These are phyloP conservation scores for Coemansia sp. DNA, from an alignment of 192 early-diverging fungal genomes.

Conservation along the genomic window DNA sequence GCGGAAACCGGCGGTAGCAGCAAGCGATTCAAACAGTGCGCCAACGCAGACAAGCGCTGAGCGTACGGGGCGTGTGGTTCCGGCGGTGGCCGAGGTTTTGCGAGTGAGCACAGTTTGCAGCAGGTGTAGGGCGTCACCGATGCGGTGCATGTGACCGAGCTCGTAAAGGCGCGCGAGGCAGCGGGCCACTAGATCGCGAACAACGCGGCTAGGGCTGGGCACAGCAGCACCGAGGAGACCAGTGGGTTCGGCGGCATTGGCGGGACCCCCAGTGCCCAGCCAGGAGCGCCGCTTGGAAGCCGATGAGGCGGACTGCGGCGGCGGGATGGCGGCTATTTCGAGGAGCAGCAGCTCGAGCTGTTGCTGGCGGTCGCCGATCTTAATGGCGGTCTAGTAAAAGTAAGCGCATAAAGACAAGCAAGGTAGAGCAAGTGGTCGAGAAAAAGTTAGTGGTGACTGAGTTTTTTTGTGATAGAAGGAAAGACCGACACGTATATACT, in stretches of 20 bases:
- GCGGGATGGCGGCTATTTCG: slow-evolving; percentile 62
- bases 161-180: slow-evolving; percentile 35
- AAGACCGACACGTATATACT: background rate
- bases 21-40: slow-evolving; percentile 71
- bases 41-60: slow-evolving; percentile 76
- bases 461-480: background rate
- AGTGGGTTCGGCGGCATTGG: slow-evolving; percentile 59
- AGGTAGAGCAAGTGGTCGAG: background rate
- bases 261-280: slow-evolving; percentile 64
- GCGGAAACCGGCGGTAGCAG: slow-evolving; percentile 37
- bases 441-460: background rate
- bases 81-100: slow-evolving; percentile 7
- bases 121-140: slow-evolving; percentile 32
- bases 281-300: slow-evolving; percentile 65
- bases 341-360: slow-evolving; percentile 70
- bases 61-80: slow-evolving; percentile 1
- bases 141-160: slow-evolving; percentile 31
- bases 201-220: slow-evolving; percentile 29
- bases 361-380: slow-evolving; percentile 56
- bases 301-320: slow-evolving; percentile 58
- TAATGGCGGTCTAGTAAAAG: slow-evolving; percentile 54
- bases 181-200: slow-evolving; percentile 33
- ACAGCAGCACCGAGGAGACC: slow-evolving; percentile 15
- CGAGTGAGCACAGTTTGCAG: slow-evolving; percentile 12
- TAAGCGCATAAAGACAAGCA: background rate